These are phyloP conservation scores for Aspergillus awamori DNA, from an alignment of 2,329 filamentous ascomycete species.

Conservation along the genomic window DNA sequence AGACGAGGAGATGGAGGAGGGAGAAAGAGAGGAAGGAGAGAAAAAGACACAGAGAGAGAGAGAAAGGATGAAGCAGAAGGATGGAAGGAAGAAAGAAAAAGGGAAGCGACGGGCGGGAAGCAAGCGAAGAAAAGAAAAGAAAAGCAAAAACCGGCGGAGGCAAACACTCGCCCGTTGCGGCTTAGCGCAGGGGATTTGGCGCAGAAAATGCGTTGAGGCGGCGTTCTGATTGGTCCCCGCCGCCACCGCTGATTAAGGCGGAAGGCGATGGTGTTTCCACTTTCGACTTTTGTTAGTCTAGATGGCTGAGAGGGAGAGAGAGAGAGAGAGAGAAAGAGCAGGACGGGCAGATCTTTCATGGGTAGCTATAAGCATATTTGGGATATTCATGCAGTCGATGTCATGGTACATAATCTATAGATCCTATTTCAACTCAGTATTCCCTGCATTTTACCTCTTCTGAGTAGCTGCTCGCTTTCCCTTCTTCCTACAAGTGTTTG, in stretches of 20 bases:
- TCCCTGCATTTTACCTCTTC: neutral
- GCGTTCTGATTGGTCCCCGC: neutral
- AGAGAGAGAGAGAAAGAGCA: no score
- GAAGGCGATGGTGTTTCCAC: neutral
- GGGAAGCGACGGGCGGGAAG: slow-evolving; percentile 32
- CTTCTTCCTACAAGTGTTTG: slow-evolving; percentile 17
- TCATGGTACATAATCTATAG: neutral
- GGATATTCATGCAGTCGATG: neutral
- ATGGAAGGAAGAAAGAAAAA: slow-evolving; percentile 17
- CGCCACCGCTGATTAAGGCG: neutral
- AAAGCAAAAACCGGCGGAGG: slow-evolving; percentile 26
- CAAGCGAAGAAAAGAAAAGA: slow-evolving; percentile 33
- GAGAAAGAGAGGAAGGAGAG: slow-evolving; percentile 27
- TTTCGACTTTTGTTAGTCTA: neutral
- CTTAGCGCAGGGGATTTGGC: slow-evolving; percentile 26
- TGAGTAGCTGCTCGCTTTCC: neutral
- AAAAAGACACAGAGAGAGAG: slow-evolving; percentile 25
- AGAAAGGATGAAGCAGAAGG: slow-evolving; percentile 4
- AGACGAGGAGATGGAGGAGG: slow-evolving; percentile 16
- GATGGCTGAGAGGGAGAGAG: no score
- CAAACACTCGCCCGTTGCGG: slow-evolving; percentile 30
- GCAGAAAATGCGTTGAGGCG: slow-evolving; percentile 11
- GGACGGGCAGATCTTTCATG: no score
- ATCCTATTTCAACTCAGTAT: neutral
- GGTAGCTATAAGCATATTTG: no score